These are phyloP conservation scores for Gossypium schwendimanii DNA, from an alignment of 441 rosid species.

Conservation along the genomic window DNA sequence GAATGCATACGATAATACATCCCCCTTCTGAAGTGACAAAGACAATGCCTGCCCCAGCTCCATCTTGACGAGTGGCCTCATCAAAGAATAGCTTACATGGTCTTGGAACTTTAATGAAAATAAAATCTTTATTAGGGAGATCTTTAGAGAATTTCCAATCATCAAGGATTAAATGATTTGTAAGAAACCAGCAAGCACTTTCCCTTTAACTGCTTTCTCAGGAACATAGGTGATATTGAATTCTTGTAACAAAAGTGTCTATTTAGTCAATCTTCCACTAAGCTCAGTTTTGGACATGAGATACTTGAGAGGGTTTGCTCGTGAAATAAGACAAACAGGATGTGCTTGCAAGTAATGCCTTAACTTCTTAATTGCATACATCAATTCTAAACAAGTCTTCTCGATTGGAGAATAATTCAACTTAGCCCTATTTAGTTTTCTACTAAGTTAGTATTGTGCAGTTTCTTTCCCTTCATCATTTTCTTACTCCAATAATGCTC, in stretches of 20 bases:
- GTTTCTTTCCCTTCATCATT: background rate
- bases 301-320: background rate
- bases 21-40: too few relatives aligned
- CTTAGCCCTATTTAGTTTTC: background rate
- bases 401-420: background rate
- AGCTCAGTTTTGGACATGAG: background rate
- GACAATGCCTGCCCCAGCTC: too few relatives aligned
- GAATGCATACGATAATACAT: too few relatives aligned
- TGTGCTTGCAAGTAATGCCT: background rate
- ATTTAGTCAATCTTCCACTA: background rate
- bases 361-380: background rate
- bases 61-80: too few relatives aligned
- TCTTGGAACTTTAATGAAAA: too few relatives aligned
- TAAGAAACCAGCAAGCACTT: too few relatives aligned
- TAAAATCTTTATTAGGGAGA: too few relatives aligned
- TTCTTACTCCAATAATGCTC: background rate
- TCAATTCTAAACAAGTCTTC: background rate
- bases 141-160: too few relatives aligned
- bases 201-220: background rate
- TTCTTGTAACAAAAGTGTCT: background rate
- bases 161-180: too few relatives aligned
- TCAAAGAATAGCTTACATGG: too few relatives aligned
- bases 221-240: background rate
- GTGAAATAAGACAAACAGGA: background rate
- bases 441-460: background rate